Evolutionary conservation across 352 stramenopile genomes (phyloP).

Genomic region (Albugo candida): DNA sequence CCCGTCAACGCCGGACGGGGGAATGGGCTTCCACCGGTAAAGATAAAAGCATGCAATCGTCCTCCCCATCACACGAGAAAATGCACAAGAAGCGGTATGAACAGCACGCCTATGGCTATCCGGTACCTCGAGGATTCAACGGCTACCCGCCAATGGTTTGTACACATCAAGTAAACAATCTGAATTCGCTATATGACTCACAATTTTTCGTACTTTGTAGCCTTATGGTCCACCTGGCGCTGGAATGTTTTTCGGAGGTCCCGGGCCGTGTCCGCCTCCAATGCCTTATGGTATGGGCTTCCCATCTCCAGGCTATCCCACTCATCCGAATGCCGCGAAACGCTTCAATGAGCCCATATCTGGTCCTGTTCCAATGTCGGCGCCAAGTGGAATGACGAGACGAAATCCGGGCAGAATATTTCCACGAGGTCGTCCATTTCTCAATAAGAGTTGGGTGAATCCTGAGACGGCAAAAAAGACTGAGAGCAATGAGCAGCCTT

Average conservation of each 20-base stretch:
- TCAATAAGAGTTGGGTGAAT: conserved; percentile 75
- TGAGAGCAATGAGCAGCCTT: conserved; percentile 7
- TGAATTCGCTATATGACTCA: too few relatives aligned
- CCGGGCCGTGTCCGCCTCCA: neutral
- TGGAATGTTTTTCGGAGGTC: neutral
- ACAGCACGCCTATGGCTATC: too few relatives aligned
- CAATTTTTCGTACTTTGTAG: conserved; percentile 7
- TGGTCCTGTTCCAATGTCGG: too few relatives aligned
- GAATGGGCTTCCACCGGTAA: neutral
- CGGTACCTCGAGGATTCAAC: too few relatives aligned
- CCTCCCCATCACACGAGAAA: neutral
- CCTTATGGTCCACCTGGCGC: conserved; percentile 17
- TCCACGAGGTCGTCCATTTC: conserved; percentile 26
- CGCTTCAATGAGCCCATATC: too few relatives aligned
- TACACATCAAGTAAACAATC: too few relatives aligned
- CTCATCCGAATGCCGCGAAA: conserved; percentile 9
- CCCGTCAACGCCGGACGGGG: conserved; percentile 1
- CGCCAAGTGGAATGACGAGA: neutral
- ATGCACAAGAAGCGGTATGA: too few relatives aligned
- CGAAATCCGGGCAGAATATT: conserved; percentile 14
- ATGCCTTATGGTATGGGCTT: conserved; percentile 68
- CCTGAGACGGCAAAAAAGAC: conserved; percentile 44
- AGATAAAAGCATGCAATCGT: neutral
- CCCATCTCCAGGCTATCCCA: conserved; percentile 29
- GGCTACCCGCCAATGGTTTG: too few relatives aligned